Base-by-base conservation (phyloP, 2,329 filamentous ascomycete species). In the Xylaria arbuscula region DNA sequence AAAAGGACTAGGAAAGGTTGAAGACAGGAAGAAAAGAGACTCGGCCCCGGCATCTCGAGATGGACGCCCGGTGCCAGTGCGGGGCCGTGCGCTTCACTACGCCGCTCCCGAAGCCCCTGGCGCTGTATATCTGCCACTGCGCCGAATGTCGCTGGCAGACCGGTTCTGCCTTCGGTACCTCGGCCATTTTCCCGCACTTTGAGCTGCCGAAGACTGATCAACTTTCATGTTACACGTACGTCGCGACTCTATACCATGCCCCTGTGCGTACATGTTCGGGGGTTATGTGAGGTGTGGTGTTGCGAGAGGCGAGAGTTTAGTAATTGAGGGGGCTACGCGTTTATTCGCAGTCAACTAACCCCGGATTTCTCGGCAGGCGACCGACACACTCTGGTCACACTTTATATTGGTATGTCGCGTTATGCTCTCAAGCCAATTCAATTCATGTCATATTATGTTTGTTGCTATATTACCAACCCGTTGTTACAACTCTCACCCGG, bases 121-220 rank as follows among this genome's bases (percentile, higher is more conserved):
- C 86, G n/a, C 81, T 92, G 59, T 92, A 90, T 78, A 88, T 92
- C 76, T 93, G 90, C 80, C 91, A 92, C 80, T 93, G 91, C 78
- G 80, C 83, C 64, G 86, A 90, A 76, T 93, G 90, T 78, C 86
- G 87, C 56, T 84, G 86, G 66, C 90, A 92, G 80, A 88, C 88
- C 36, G 83, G 87, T 62, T 89, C 88, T 8, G 89, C 90, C 1
- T 92, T 90, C 78, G 90, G 90, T 34, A 87, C 89, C 38, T 90
- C 88, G 42, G 90, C 90, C 72, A 91, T 92, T 68, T 93, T 92
- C 73, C 90, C 90, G 0, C 83, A 83, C n/a, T 92, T 92, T 68
- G 77, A 82, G 10, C 80, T 92, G 34, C 87, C 89, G 0, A 78
- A 79, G 45, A 79, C 76, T 17, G 82, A 84, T 24, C 69, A 83